Percentiles rank a stretch among this genome's conserved stretches.
phyloP scores from a whole-genome alignment of 495 filamentous ascomycete species.

The Hypoxylon cercidicola region DNA sequence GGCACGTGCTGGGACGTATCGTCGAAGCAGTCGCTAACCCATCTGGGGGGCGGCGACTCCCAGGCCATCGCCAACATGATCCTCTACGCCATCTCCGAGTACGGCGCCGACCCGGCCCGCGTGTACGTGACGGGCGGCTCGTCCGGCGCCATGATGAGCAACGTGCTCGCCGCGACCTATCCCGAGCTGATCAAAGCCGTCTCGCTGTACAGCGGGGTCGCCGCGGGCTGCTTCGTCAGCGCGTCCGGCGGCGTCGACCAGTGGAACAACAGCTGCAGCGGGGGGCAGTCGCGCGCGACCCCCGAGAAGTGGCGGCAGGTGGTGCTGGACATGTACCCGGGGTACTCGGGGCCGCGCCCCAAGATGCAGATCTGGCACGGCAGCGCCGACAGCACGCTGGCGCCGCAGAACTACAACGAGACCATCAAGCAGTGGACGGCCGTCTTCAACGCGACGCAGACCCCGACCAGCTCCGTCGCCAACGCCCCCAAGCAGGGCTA shows the following conservation, averaged over 20 bases:
- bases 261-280: conserved; percentile 58
- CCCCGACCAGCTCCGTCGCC: conserved; percentile 43
- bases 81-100: conserved; percentile 47
- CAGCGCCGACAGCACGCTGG: conserved; percentile 56
- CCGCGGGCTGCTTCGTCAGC: conserved; percentile 66
- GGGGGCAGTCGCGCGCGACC: conserved; percentile 52
- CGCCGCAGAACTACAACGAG: conserved; percentile 60
- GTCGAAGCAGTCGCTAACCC: conserved; percentile 53
- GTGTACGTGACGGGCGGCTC: conserved; percentile 55
- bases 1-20: conserved; percentile 70
- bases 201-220: conserved; percentile 65
- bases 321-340: conserved; percentile 58
- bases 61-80: conserved; percentile 59
- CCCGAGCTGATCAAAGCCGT: conserved; percentile 66
- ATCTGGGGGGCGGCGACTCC: conserved; percentile 51
- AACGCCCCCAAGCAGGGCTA: conserved; percentile 52
- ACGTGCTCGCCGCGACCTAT: conserved; percentile 67
- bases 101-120: conserved; percentile 45
- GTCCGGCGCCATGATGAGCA: conserved; percentile 58
- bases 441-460: conserved; percentile 54
- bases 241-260: conserved; percentile 50
- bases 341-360: conserved; percentile 58
- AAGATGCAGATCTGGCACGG: conserved; percentile 68
- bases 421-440: conserved; percentile 64
- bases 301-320: conserved; percentile 57